A percentile compares a stretch with the other conserved stretches of the same genome.
phyloP scores from a whole-genome alignment of 176 grass and related monocot genomes.

The Carex cristatella region DNA sequence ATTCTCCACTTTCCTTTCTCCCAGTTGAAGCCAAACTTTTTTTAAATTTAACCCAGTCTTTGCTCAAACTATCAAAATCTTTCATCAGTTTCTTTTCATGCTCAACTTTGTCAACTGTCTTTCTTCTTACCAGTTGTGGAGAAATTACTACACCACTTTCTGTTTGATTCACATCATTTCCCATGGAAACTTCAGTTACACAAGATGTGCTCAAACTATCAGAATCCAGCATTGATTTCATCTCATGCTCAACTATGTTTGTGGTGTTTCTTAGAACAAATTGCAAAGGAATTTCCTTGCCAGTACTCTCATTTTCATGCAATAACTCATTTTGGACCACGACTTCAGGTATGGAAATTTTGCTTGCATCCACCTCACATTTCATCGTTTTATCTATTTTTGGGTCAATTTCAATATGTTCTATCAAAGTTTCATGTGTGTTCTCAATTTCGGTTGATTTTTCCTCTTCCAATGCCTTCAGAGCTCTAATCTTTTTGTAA shows the following conservation, averaged over 20 bases:
- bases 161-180: neutral
- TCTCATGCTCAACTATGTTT: conserved; percentile 4
- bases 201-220: neutral
- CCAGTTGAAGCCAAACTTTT: conserved; percentile 10
- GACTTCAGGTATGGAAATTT: neutral
- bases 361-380: neutral
- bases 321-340: neutral
- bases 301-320: neutral
- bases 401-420: neutral
- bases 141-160: neutral
- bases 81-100: conserved; percentile 14
- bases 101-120: conserved; percentile 2
- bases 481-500: conserved; percentile 44
- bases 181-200: conserved; percentile 8
- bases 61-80: conserved; percentile 21
- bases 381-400: neutral
- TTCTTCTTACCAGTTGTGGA: neutral
- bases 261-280: neutral
- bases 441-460: conserved; percentile 13
- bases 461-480: conserved; percentile 37
- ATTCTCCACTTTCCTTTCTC: conserved; percentile 4
- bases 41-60: conserved; percentile 25
- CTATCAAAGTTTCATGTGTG: neutral
- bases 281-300: conserved; percentile 2
- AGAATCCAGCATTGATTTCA: neutral